Percentiles rank a stretch among this genome's conserved stretches.
phyloP scores from a whole-genome alignment of 2,329 filamentous ascomycete genomes.

The Xylariales sp. region DNA sequence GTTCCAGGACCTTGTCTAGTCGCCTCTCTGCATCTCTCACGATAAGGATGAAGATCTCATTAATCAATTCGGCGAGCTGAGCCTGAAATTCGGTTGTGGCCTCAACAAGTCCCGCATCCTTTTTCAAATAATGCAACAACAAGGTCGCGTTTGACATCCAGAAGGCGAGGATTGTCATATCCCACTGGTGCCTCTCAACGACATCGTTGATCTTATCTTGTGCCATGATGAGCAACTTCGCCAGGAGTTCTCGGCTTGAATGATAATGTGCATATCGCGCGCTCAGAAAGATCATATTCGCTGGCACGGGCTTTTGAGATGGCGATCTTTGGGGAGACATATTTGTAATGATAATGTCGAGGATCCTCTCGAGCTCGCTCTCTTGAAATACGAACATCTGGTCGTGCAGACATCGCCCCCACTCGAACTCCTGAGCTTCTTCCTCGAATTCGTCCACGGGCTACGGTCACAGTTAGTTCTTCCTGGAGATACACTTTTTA shows the following conservation, averaged over 20 bases:
- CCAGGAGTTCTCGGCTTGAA: constrained; percentile 78
- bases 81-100: constrained; percentile 86
- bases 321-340: constrained; percentile 96
- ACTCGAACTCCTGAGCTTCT: constrained; percentile 91
- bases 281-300: constrained; percentile 94
- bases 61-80: constrained; percentile 89
- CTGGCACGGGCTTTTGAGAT: constrained; percentile 95
- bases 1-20: constrained; percentile 91
- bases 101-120: constrained; percentile 76
- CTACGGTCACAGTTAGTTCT: too few relatives aligned
- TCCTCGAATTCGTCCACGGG: constrained; percentile 77
- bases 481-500: too few relatives aligned
- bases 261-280: constrained; percentile 97
- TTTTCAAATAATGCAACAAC: constrained; percentile 94
- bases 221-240: constrained; percentile 73
- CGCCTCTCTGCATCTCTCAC: constrained; percentile 92
- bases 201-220: constrained; percentile 97
- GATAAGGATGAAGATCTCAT: constrained; percentile 97
- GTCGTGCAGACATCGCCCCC: constrained; percentile 89
- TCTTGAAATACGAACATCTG: constrained; percentile 99
- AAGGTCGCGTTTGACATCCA: constrained; percentile 98
- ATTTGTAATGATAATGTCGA: constrained; percentile 94
- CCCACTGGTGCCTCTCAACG: constrained; percentile 95
- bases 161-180: constrained; percentile 98
- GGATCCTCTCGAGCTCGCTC: constrained; percentile 81